Evolutionary conservation across 371 early-diverging fungal genomes (phyloP).

Genomic region (Syncephalis plumigaleata): DNA sequence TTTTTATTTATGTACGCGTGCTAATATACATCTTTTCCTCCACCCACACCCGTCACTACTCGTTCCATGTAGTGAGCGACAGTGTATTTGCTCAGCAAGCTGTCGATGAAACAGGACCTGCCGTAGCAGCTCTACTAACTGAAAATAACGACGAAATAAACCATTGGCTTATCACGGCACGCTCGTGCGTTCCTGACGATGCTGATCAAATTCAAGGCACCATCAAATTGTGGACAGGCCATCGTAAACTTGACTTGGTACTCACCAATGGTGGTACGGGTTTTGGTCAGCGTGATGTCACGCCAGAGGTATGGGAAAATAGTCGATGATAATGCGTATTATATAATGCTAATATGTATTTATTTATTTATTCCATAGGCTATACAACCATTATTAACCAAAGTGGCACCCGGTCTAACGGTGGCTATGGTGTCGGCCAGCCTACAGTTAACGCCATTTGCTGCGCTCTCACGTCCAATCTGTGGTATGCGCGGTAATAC

Average conservation of each 20-base stretch:
- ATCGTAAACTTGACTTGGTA: conserved; percentile 33
- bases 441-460: conserved; percentile 64
- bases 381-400: conserved; percentile 34
- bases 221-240: conserved; percentile 29
- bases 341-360: neutral
- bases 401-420: conserved; percentile 53
- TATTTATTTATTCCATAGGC: conserved; percentile 2
- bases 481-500: conserved; percentile 56
- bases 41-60: no score
- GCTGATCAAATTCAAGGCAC: conserved; percentile 22
- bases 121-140: no score
- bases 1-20: no score
- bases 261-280: conserved; percentile 91
- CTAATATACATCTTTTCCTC: no score
- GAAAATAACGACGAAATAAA: no score
- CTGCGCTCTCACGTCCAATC: conserved; percentile 69
- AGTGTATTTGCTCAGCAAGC: no score
- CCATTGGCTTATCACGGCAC: no score
- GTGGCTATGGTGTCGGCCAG: conserved; percentile 54
- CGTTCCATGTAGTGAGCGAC: no score
- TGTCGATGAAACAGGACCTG: no score
- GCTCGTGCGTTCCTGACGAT: conserved; percentile 26
- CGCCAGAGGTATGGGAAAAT: conserved; percentile 47
- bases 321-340: neutral
- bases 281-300: conserved; percentile 65